Base-by-base conservation (phyloP, 805 yeast species). In the Spathaspora gorwiae region DNA sequence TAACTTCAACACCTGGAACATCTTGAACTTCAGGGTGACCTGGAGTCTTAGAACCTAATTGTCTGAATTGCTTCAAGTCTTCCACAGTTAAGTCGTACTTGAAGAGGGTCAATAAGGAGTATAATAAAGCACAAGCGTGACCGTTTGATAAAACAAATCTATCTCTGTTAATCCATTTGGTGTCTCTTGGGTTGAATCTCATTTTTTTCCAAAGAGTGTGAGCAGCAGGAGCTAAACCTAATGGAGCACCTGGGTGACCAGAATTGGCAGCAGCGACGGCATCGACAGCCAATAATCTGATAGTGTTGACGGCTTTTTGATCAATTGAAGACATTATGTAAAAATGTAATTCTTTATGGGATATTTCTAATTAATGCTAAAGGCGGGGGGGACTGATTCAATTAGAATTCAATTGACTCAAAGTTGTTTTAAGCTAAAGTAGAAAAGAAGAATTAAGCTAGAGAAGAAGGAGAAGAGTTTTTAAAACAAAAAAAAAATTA, bases 201-300 rank as follows among this genome's bases (percentile, higher is more conserved):
- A 90, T 77, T 62, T 80, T 80, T 67, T 81, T 78, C 81, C 84
- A 88, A 53, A 92, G 67, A 46, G 82, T 84, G 70, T 92, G 97
- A 51, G 97, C 96, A 49, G 90, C 84, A 39, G 97, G 96, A 13
- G 99, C 97, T 71, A 92, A 75, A 53, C 98, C 98, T 80, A 92
- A 82, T 60, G 98, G 98, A 44, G 99, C 98, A 75, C 99, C 99
- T 45, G 99, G 99, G 75, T 92, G 99, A 55, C 99, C 99, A 49
- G 96, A 85, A 72, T 92, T 86, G 60, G 97, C 92, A 70, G 81
- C 78, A 48, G 84, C 76, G 51, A 88, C 95, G 54, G 87, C 82
- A 67, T 92, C 99, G 44, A 87, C 87, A 32, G 98, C 82, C 59
- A 92, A 79, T 49, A 84, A 72, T 75, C 97, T 89, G 74, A 92